These are phyloP conservation scores for Phytopythium boreale DNA, from an alignment of 352 stramenopile genomes.

Conservation along the genomic window DNA sequence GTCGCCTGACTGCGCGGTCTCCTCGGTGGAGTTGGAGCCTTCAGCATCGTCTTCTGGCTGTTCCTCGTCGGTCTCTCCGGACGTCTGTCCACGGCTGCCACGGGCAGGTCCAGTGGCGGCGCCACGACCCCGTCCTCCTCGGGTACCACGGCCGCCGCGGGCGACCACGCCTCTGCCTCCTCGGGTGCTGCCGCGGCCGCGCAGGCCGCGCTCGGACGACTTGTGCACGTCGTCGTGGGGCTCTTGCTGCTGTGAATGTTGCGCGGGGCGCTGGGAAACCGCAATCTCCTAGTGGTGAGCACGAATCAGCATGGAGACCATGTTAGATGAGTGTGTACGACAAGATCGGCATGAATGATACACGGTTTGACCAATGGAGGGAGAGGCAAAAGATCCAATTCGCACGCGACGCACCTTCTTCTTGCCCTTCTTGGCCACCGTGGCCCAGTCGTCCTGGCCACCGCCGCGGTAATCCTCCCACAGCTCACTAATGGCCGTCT, in stretches of 20 bases:
- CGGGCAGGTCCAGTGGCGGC: conserved; percentile 17
- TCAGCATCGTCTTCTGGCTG: conserved; percentile 38
- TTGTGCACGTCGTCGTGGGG: conserved; percentile 22
- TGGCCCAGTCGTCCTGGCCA: conserved; percentile 69
- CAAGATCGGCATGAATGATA: background rate
- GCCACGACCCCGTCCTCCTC: conserved; percentile 37
- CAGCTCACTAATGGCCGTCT: conserved; percentile 76
- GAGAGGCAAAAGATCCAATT: background rate
- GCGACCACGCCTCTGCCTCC: conserved; percentile 45
- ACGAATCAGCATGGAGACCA: background rate
- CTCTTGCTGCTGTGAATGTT: conserved; percentile 38
- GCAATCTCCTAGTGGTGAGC: background rate
- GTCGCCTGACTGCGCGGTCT: conserved; percentile 17
- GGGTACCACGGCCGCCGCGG: conserved; percentile 50
- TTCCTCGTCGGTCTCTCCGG: conserved; percentile 44
- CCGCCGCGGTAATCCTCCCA: conserved; percentile 78
- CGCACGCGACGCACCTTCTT: conserved; percentile 51
- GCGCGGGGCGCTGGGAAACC: conserved; percentile 29
- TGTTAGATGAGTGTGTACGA: background rate
- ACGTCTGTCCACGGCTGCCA: conserved; percentile 24
- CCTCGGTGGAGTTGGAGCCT: conserved; percentile 23
- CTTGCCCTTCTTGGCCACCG: conserved; percentile 74
- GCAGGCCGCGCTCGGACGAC: conserved; percentile 29
- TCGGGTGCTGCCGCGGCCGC: conserved; percentile 36
- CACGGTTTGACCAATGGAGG: background rate